Percentiles rank a stretch among this genome's conserved stretches.
Evolutionary conservation across 1,284 basidiomycete species (phyloP).

Genomic region (Ganoderma lingzhi): DNA sequence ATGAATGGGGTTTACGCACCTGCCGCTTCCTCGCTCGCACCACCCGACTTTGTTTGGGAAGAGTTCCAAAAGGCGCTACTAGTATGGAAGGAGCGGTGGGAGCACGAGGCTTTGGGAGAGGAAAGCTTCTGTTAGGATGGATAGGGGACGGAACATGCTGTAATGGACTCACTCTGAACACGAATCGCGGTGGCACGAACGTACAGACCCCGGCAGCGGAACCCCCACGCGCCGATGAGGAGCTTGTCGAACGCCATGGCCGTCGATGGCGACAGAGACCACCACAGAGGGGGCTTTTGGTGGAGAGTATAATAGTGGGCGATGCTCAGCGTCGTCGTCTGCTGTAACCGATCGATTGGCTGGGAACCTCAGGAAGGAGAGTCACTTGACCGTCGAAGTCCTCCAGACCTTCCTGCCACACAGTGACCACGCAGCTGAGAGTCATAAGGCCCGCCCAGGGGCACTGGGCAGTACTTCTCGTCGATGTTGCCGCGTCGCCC

Average conservation of each 20-base stretch:
- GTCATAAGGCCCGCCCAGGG: slow-evolving; percentile 21
- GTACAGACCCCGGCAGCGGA: slow-evolving; percentile 23
- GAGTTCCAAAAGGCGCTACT: slow-evolving; percentile 34
- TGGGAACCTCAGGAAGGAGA: slow-evolving; percentile 25
- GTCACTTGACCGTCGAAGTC: slow-evolving; percentile 31
- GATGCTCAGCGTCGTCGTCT: slow-evolving; percentile 20
- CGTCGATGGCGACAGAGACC: slow-evolving; percentile 19
- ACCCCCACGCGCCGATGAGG: slow-evolving; percentile 27
- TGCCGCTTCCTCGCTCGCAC: slow-evolving; percentile 31
- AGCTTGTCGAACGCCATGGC: slow-evolving; percentile 33
- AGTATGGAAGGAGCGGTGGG: slow-evolving; percentile 38
- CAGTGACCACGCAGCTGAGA: slow-evolving; percentile 10
- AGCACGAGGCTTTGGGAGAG: slow-evolving; percentile 33
- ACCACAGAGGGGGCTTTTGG: slow-evolving; percentile 9
- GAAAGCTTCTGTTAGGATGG: slow-evolving; percentile 19
- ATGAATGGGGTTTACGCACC: slow-evolving; percentile 30
- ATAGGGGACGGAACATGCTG: not conserved
- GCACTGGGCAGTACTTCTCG: slow-evolving; percentile 1
- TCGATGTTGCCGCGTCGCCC: slow-evolving; percentile 19
- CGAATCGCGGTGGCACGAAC: slow-evolving; percentile 18
- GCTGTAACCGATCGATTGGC: slow-evolving; percentile 34
- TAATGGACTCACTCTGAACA: slow-evolving; percentile 23
- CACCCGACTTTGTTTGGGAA: slow-evolving; percentile 25
- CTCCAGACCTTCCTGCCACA: slow-evolving; percentile 20
- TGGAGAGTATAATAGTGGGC: slow-evolving; percentile 9